phyloP scores from a whole-genome alignment of 495 filamentous ascomycete genomes.

The Xylaria flabelliformis region DNA sequence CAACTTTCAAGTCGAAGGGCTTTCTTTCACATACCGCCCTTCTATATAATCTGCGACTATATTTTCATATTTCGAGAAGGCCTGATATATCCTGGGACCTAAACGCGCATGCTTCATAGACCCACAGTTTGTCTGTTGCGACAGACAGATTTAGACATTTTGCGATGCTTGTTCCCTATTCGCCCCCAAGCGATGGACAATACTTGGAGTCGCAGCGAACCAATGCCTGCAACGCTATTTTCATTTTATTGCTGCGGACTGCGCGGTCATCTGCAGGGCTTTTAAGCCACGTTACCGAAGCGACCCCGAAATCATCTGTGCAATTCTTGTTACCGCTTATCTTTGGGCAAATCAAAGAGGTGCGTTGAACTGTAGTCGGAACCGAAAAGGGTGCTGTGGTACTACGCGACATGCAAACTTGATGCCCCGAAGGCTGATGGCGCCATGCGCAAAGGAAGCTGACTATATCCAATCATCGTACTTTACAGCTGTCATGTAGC shows the following conservation, averaged over 20 bases:
- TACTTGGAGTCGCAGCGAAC: not conserved
- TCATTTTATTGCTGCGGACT: not conserved
- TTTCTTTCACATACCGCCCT: not conserved
- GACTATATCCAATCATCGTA: not conserved
- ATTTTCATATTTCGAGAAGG: not conserved
- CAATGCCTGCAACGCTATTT: not conserved
- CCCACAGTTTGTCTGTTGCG: not conserved
- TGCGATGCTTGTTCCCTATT: not conserved
- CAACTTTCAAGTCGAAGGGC: not conserved
- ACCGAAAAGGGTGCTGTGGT: slow-evolving; percentile 1
- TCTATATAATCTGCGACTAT: not conserved
- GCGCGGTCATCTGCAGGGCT: not conserved
- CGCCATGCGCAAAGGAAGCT: not conserved
- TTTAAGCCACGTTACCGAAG: not conserved
- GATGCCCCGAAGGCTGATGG: not conserved
- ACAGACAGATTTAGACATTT: not conserved
- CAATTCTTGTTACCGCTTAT: not conserved
- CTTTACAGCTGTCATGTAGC: not conserved
- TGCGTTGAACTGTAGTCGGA: not conserved
- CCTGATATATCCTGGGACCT: not conserved
- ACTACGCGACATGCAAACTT: not conserved
- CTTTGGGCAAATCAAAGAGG: not conserved
- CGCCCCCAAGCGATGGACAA: not conserved
- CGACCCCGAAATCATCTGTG: not conserved
- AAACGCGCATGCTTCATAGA: not conserved